phyloP scores from a whole-genome alignment of 768 basidiomycete genomes.

The Xerocomus potaroensis region DNA sequence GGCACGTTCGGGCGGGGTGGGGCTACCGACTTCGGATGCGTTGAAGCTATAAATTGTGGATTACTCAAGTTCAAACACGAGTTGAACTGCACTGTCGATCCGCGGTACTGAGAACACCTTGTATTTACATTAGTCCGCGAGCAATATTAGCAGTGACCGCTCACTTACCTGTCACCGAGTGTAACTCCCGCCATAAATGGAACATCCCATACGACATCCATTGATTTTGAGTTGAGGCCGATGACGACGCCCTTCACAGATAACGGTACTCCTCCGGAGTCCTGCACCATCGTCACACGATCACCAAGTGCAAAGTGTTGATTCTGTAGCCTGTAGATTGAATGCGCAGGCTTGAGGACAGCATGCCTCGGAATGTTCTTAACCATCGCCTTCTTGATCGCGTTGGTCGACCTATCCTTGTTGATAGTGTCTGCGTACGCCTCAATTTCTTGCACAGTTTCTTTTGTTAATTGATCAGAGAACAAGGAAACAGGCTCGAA shows the following conservation, averaged over 20 bases:
- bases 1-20: conserved; percentile 44
- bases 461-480: conserved; percentile 89
- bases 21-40: conserved; percentile 52
- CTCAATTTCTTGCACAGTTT: conserved; percentile 80
- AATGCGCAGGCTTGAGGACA: conserved; percentile 89
- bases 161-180: conserved; percentile 67
- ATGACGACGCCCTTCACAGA: conserved; percentile 92
- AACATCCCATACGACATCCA: conserved; percentile 96
- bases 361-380: conserved; percentile 91
- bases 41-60: conserved; percentile 80
- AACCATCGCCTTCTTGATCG: conserved; percentile 89
- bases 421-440: conserved; percentile 65
- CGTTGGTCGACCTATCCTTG: conserved; percentile 50
- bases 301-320: conserved; percentile 88
- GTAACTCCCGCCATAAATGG: conserved; percentile 92
- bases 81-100: conserved; percentile 81
- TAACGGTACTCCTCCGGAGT: conserved; percentile 88
- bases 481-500: conserved; percentile 91
- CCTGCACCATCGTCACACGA: conserved; percentile 93
- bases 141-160: background rate
- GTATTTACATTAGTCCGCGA: background rate
- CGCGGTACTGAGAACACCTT: conserved; percentile 91
- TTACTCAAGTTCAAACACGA: conserved; percentile 85
- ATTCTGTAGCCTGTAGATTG: conserved; percentile 83
- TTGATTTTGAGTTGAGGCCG: conserved; percentile 77